These are phyloP conservation scores for Peronosclerospora sorghi DNA, from an alignment of 352 stramenopile genomes.

Conservation along the genomic window DNA sequence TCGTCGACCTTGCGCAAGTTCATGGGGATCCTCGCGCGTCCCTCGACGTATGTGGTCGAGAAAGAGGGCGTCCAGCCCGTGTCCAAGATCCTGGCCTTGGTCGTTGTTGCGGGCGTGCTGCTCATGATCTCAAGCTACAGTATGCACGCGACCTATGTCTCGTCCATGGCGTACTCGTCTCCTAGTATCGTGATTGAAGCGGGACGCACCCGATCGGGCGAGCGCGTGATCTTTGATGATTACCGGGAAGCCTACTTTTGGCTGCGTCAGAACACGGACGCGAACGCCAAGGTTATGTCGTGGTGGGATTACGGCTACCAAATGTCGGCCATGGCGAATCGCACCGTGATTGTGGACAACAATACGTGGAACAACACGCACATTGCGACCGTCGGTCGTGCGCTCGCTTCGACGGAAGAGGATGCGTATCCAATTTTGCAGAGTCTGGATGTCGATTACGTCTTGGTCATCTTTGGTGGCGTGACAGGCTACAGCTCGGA, in stretches of 20 bases:
- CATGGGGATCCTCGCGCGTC: conserved; percentile 50
- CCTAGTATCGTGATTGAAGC: conserved; percentile 89
- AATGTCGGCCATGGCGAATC: conserved; percentile 87
- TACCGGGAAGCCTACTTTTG: conserved; percentile 94
- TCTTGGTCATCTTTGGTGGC: conserved; percentile 87
- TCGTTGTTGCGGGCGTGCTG: conserved; percentile 47
- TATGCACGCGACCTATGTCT: conserved; percentile 84
- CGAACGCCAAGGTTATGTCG: conserved; percentile 79
- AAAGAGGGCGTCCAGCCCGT: conserved; percentile 56
- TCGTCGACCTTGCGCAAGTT: conserved; percentile 73
- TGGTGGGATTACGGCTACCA: conserved; percentile 91
- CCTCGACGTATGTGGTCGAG: conserved; percentile 35
- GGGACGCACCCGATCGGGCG: conserved; percentile 49
- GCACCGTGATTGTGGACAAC: conserved; percentile 88
- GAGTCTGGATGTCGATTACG: conserved; percentile 88
- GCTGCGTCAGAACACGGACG: conserved; percentile 84
- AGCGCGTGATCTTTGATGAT: conserved; percentile 91
- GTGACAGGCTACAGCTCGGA: conserved; percentile 80
- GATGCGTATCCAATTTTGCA: conserved; percentile 85
- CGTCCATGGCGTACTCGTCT: conserved; percentile 85
- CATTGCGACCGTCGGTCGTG: conserved; percentile 90
- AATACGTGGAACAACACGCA: conserved; percentile 97
- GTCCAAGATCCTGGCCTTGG: conserved; percentile 41
- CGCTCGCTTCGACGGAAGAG: conserved; percentile 74
- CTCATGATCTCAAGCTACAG: conserved; percentile 79